A percentile compares a stretch with the other conserved stretches of the same genome.
Conservation (phyloP, 164 flowering plant genomes). For the Vitis riparia region DNA sequence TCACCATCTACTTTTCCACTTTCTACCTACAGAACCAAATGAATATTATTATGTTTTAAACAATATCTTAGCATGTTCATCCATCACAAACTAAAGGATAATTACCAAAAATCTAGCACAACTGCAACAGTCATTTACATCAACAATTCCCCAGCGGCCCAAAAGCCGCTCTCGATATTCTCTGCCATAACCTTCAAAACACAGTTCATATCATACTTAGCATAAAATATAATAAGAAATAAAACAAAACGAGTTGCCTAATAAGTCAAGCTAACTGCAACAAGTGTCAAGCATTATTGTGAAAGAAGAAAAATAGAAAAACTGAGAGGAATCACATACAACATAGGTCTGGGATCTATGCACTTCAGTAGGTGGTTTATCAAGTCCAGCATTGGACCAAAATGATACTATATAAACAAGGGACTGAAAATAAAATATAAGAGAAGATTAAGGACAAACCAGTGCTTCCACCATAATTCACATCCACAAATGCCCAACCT, state of each 20-base stretch:
- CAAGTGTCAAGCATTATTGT: too few species aligned
- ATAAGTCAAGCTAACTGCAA: too few species aligned
- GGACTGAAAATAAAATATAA: not conserved
- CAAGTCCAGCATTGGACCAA: too few species aligned
- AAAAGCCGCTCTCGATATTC: slow-evolving; percentile 85
- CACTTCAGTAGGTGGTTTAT: too few species aligned
- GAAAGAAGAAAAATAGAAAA: too few species aligned
- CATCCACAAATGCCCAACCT: slow-evolving; percentile 99
- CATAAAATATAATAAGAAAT: not conserved
- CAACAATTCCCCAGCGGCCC: slow-evolving; percentile 92
- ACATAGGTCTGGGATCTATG: too few species aligned
- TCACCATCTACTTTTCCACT: slow-evolving; percentile 77
- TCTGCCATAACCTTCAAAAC: slow-evolving; percentile 85
- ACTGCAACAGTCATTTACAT: slow-evolving; percentile 95
- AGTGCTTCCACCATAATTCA: slow-evolving; percentile 97
- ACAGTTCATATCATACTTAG: slow-evolving; percentile 9
- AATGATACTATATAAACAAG: too few species aligned
- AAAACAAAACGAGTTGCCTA: not conserved
- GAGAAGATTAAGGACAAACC: slow-evolving; percentile 48
- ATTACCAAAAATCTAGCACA: slow-evolving; percentile 88
- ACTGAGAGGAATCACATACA: too few species aligned
- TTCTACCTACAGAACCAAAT: slow-evolving; percentile 59
- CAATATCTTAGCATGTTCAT: not conserved
- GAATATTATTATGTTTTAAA: not conserved
- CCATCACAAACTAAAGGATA: slow-evolving; percentile 2